Base-by-base conservation (phyloP, 2,329 filamentous ascomycete species). In the Ascochyta fabae region DNA sequence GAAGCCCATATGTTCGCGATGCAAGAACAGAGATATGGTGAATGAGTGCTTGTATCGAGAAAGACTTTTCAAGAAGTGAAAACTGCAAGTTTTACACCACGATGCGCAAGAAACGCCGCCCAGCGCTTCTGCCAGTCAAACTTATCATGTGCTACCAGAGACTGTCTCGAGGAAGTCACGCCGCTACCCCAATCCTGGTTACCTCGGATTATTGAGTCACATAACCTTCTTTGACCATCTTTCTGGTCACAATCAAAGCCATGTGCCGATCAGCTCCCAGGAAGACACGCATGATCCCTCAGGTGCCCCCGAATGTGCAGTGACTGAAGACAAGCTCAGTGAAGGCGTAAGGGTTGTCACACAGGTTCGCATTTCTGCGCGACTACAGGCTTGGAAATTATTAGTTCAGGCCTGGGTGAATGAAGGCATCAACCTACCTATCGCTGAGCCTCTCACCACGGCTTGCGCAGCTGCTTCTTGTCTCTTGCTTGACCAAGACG, bases 141-240 rank as follows among this genome's bases (percentile, higher is more conserved):
- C 10, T n/a, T 10, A 19, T 6, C 19, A 22, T 12, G 8, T n/a
- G 3, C 15, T 15, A 2, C 35, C 22, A 13, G 38, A 49, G 6
- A 9, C 19, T 10, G 10, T 9, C 9, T 42, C 38, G n/a, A 41
- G 23, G n/a, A 49, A 42, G 29, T 33, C 47, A 22, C 31, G 23
- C 4, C 36, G 29, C 10, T 54, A 59, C 59, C 72, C 72, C 0
- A 75, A 74, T 54, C 71, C 72, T 22, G 71, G 71, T 4, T 74
- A 68, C 38, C 61, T 72, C 8, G 72, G 72, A 22, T 61, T 60
- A 2, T 72, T 70, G 5, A 74, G 69, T 49, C 66, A 71, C 47
- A 64, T 67, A 8, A 61, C 69, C 13, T 66, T 75, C 16, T 74
- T 75, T 56, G 62, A 69, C 31, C 67, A 74, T 16, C 58, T 74